Evolutionary conservation across 1,284 basidiomycete species (phyloP).

Genomic region (Tilletia horrida): DNA sequence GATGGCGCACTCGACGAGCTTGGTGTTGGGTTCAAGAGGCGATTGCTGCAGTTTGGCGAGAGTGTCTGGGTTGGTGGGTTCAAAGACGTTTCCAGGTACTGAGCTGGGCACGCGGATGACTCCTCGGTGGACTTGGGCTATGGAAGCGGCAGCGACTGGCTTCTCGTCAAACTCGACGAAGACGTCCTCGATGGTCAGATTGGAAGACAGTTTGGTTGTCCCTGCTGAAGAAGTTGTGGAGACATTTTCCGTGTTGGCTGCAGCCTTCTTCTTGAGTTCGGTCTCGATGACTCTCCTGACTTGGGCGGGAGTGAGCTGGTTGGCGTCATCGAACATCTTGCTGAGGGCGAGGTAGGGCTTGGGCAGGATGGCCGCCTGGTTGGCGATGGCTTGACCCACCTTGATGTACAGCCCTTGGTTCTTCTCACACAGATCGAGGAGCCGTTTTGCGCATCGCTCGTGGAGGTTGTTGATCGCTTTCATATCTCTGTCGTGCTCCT

Average conservation of each 20-base stretch:
- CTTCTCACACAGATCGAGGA: conserved; percentile 42
- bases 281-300: conserved; percentile 36
- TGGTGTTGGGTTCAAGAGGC: conserved; percentile 3
- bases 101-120: conserved; percentile 13
- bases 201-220: neutral
- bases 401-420: conserved; percentile 45
- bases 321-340: conserved; percentile 48
- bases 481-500: conserved; percentile 21
- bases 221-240: neutral
- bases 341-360: conserved; percentile 44
- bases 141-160: conserved; percentile 43
- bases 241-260: conserved; percentile 23
- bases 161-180: conserved; percentile 37
- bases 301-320: conserved; percentile 31
- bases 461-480: conserved; percentile 37
- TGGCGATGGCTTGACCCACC: conserved; percentile 45
- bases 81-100: neutral
- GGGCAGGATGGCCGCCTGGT: conserved; percentile 42
- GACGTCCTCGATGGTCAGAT: conserved; percentile 14
- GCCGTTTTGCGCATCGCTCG: conserved; percentile 39
- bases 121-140: conserved; percentile 43
- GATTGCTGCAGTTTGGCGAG: neutral
- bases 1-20: conserved; percentile 36
- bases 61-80: neutral
- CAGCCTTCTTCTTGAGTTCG: conserved; percentile 36